Conservation (phyloP, 352 stramenopile genomes). For the Phytophthora uliginosa region DNA sequence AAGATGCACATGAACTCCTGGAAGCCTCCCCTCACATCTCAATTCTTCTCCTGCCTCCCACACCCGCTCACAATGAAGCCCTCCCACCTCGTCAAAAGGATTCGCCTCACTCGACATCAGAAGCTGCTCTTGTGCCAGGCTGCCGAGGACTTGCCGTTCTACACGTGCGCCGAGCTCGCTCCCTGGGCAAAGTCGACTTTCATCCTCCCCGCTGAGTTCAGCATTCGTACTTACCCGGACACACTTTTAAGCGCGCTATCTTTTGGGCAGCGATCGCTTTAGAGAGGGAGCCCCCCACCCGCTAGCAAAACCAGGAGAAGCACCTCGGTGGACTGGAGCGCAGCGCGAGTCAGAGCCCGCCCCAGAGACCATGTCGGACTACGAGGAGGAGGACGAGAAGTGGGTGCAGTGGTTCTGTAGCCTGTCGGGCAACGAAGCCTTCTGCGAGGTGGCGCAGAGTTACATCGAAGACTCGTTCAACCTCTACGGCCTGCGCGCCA, state of each 20-base stretch:
- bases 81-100: too few species aligned
- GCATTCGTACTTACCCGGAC: neutral
- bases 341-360: conserved; percentile 12
- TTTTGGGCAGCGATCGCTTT: conserved; percentile 37
- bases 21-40: too few species aligned
- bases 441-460: conserved; percentile 92
- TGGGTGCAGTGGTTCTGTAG: conserved; percentile 96
- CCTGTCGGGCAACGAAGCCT: conserved; percentile 93
- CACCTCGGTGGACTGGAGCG: conserved; percentile 44
- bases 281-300: conserved; percentile 29
- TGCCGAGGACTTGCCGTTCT: too few species aligned
- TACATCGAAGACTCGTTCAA: conserved; percentile 97
- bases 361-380: conserved; percentile 79
- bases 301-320: conserved; percentile 18
- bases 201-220: too few species aligned
- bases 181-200: too few species aligned
- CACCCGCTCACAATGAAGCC: too few species aligned
- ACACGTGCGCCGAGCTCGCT: too few species aligned
- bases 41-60: too few species aligned
- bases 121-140: too few species aligned
- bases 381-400: conserved; percentile 93
- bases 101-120: too few species aligned
- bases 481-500: conserved; percentile 91
- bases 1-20: too few species aligned
- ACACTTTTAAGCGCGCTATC: conserved; percentile 40